These are phyloP conservation scores for Monascus ruber DNA, from an alignment of 2,329 filamentous ascomycete species.

Conservation along the genomic window DNA sequence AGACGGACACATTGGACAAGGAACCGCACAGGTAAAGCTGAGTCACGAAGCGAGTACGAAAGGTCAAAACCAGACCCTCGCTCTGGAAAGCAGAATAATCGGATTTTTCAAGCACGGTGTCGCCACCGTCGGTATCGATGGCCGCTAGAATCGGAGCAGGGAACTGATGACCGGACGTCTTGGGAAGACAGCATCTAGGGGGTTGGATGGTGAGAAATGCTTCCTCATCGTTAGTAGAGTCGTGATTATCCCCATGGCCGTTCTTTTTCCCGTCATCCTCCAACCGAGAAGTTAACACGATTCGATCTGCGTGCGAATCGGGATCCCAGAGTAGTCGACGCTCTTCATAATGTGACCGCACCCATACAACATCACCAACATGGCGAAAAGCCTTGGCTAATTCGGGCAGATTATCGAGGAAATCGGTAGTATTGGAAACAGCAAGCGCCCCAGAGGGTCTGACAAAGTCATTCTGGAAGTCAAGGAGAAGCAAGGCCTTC, in stretches of 20 bases:
- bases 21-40: constrained; percentile 83
- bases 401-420: constrained; percentile 54
- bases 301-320: constrained; percentile 36
- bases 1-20: constrained; percentile 76
- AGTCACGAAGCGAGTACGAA: constrained; percentile 78
- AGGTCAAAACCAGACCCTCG: constrained; percentile 59
- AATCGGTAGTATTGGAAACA: constrained; percentile 51
- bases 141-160: constrained; percentile 38
- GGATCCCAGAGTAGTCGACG: constrained; percentile 45
- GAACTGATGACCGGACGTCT: constrained; percentile 38
- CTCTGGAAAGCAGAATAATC: constrained; percentile 81
- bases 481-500: constrained; percentile 68
- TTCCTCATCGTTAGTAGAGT: constrained; percentile 23
- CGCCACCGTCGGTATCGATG: constrained; percentile 36
- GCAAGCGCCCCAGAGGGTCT: constrained; percentile 55
- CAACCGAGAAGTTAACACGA: constrained; percentile 25
- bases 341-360: constrained; percentile 62
- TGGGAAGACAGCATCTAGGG: constrained; percentile 28
- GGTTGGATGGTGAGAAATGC: constrained; percentile 29
- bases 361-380: constrained; percentile 68
- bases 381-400: constrained; percentile 64
- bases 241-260: not conserved
- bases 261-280: constrained; percentile 11
- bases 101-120: constrained; percentile 54
- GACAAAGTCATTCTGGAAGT: constrained; percentile 86